phyloP scores from a whole-genome alignment of 768 basidiomycete species.

The Auricularia cornea region DNA sequence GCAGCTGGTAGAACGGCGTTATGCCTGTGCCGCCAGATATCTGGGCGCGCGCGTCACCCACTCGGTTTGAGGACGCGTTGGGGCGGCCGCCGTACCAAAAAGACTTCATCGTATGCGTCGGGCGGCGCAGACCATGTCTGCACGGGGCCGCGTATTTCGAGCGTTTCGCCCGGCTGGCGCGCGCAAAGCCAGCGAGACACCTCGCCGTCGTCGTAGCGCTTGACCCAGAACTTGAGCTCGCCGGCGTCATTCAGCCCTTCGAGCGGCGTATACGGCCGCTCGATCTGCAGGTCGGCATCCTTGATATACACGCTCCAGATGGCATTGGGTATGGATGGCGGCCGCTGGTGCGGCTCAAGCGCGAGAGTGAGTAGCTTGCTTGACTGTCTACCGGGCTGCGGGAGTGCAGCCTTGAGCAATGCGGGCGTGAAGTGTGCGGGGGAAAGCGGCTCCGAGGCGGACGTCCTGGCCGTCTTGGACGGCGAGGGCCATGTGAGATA shows the following conservation, averaged over 20 bases:
- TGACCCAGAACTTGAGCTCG: slow-evolving; percentile 70
- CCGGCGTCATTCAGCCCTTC: slow-evolving; percentile 57
- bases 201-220: slow-evolving; percentile 69
- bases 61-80: background rate
- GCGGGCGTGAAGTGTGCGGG: slow-evolving; percentile 44
- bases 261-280: slow-evolving; percentile 77
- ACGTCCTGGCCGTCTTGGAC: slow-evolving; percentile 12
- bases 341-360: slow-evolving; percentile 22
- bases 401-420: slow-evolving; percentile 35
- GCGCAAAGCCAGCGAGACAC: slow-evolving; percentile 78
- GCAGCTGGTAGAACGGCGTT: slow-evolving; percentile 75
- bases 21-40: slow-evolving; percentile 86
- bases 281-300: slow-evolving; percentile 83
- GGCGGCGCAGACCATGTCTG: slow-evolving; percentile 42
- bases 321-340: slow-evolving; percentile 30
- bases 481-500: slow-evolving; percentile 3
- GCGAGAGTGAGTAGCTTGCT: slow-evolving; percentile 57
- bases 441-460: slow-evolving; percentile 17
- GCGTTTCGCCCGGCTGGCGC: slow-evolving; percentile 51
- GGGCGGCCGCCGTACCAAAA: slow-evolving; percentile 49
- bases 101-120: slow-evolving; percentile 62
- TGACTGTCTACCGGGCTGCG: background rate
- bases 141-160: slow-evolving; percentile 73
- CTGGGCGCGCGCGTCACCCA: slow-evolving; percentile 29
- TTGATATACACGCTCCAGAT: slow-evolving; percentile 79